Evolutionary conservation across 352 stramenopile species (phyloP).

Genomic region (Globisporangium irregulare): DNA sequence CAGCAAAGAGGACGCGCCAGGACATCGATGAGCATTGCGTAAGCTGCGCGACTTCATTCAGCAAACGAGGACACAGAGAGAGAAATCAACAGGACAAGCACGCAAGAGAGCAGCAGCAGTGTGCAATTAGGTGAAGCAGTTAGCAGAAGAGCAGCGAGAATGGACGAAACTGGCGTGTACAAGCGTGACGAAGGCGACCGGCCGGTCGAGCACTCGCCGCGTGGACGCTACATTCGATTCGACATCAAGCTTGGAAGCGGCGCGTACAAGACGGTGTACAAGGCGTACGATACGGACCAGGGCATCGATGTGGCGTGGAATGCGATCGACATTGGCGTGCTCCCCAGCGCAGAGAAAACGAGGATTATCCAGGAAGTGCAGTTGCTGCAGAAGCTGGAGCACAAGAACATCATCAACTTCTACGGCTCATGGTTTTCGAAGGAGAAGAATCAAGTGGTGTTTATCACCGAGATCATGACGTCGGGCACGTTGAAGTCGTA

Average conservation of each 20-base stretch:
- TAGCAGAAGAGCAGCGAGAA: conserved; percentile 16
- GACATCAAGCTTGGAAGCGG: conserved; percentile 79
- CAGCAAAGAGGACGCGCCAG: background rate
- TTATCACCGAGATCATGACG: conserved; percentile 99
- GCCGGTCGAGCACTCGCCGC: conserved; percentile 72
- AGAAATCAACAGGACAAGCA: background rate
- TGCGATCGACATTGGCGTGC: conserved; percentile 95
- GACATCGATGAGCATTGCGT: conserved; percentile 17
- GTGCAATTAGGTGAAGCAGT: conserved; percentile 3
- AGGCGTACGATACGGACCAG: conserved; percentile 97
- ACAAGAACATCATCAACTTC: conserved; percentile 99
- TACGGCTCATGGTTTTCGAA: conserved; percentile 98
- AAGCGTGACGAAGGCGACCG: conserved; percentile 71
- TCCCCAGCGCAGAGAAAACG: conserved; percentile 93
- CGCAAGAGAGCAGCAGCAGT: background rate
- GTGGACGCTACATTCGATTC: conserved; percentile 85
- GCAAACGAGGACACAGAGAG: background rate
- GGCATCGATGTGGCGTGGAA: conserved; percentile 99
- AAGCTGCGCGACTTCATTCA: background rate
- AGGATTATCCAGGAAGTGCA: conserved; percentile 98
- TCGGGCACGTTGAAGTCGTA: conserved; percentile 95
- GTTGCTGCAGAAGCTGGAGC: conserved; percentile 95
- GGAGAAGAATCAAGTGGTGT: conserved; percentile 98
- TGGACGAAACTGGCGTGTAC: conserved; percentile 73
- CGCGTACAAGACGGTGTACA: conserved; percentile 91